Percentiles rank a stretch among this genome's conserved stretches.
Conservation (phyloP, 306 rosid species). For the Quercus rubra region DNA sequence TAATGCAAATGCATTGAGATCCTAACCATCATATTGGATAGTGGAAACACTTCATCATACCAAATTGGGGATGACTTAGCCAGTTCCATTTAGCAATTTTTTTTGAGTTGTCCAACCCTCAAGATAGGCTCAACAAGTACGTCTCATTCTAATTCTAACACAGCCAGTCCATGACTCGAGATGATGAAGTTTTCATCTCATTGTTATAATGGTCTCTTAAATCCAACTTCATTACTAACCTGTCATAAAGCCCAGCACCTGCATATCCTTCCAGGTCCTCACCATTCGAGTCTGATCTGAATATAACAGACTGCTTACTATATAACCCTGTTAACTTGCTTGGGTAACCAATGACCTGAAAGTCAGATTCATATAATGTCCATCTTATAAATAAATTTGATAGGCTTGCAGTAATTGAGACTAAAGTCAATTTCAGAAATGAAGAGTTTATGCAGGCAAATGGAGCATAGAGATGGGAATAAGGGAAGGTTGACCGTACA, state of each 20-base stretch:
- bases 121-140: background rate
- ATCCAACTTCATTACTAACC: slow-evolving; percentile 13
- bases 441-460: background rate
- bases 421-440: background rate
- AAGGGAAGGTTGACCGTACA: slow-evolving; percentile 16
- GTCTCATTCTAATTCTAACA: background rate
- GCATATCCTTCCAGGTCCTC: slow-evolving; percentile 47
- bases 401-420: background rate
- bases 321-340: slow-evolving; percentile 32
- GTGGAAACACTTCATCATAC: too few species aligned
- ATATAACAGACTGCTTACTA: slow-evolving; percentile 29
- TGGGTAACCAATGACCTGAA: slow-evolving; percentile 28
- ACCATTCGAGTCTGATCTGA: slow-evolving; percentile 39
- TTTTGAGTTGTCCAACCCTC: too few species aligned
- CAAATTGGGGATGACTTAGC: too few species aligned
- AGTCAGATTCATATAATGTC: slow-evolving; percentile 1
- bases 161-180: background rate
- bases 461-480: background rate
- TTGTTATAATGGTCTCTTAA: background rate
- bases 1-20: too few species aligned
- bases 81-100: too few species aligned
- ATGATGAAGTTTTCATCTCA: background rate
- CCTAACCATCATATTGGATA: too few species aligned
- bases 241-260: slow-evolving; percentile 44
- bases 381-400: background rate